Percentiles rank a stretch among this genome's conserved stretches.
phyloP scores from a whole-genome alignment of 2,329 filamentous ascomycete species.

The Aureobasidium mangrovei region DNA sequence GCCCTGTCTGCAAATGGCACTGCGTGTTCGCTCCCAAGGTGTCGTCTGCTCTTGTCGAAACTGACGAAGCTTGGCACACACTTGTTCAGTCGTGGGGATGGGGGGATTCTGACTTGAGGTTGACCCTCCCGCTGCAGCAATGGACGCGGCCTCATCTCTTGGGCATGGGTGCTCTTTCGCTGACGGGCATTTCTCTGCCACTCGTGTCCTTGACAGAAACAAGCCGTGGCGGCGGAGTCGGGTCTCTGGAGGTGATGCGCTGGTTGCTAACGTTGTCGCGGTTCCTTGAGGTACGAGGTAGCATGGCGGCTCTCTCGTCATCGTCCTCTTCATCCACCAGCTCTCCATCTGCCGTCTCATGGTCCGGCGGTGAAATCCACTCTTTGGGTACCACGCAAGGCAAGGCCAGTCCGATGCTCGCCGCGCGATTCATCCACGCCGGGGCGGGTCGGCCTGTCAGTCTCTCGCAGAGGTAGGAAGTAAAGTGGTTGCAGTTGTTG shows the following conservation, averaged over 20 bases:
- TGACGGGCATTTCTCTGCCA: conserved; percentile 34
- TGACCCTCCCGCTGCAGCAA: not conserved
- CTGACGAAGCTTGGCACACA: not conserved
- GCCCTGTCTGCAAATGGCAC: too few relatives aligned
- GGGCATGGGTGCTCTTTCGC: conserved; percentile 38
- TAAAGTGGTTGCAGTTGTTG: conserved; percentile 86
- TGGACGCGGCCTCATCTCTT: conserved; percentile 14
- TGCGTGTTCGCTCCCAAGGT: too few relatives aligned
- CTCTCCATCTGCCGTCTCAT: conserved; percentile 62
- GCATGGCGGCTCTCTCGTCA: conserved; percentile 39
- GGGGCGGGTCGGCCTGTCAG: conserved; percentile 64
- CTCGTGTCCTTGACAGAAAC: conserved; percentile 31
- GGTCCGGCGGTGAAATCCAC: conserved; percentile 73
- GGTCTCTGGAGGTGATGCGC: conserved; percentile 18
- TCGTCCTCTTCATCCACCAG: conserved; percentile 52
- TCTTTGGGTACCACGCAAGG: conserved; percentile 76
- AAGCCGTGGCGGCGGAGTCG: conserved; percentile 23
- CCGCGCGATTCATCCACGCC: conserved; percentile 71
- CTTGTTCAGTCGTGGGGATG: not conserved
- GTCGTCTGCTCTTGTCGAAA: not conserved
- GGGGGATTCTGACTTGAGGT: not conserved
- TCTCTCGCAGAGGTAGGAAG: conserved; percentile 62
- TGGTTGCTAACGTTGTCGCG: conserved; percentile 19
- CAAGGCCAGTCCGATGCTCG: conserved; percentile 70
- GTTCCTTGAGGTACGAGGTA: conserved; percentile 24